Evolutionary conservation across 2,329 filamentous ascomycete genomes (phyloP), one percentile per base, ranked within the genome.

Genomic region (Microcyclospora tardicrescens): DNA sequence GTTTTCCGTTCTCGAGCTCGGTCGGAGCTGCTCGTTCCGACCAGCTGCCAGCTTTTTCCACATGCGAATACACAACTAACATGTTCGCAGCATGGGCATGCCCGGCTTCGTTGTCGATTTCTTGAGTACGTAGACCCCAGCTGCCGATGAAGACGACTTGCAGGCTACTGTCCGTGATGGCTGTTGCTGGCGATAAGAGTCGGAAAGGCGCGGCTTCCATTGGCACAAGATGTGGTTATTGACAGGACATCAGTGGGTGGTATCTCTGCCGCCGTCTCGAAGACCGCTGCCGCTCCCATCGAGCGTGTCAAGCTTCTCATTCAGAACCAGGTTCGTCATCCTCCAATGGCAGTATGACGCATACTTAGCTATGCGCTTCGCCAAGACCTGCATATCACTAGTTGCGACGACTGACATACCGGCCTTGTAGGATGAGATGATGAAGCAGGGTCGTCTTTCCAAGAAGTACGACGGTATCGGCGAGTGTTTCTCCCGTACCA

Each of bases 261-360:
- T 95, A 82, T 98, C 59, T 95, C 91, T 65, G 91, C 91, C 71
- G 91, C 91, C 71, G 87, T 98, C 81, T 98, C 91, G 68, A 98
- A 98, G 86, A 98, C 91, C 58, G 91, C 91, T 64, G 91, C 91
- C 66, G 91, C 91, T 73, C 91, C 91, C 72, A 98, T 98, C 61
- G 91, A 98, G 87, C 91, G 91, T 86, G 82, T 98, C 74, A 98
- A 98, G 87, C 91, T 98, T 66, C 84, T 98, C 65, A 93, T 98
- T 75, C 91, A 98, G 79, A 98, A 98, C 77, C 91, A 98, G 83
- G 87, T 94, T 79, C 56, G 85, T 75, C 30, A 24, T 35, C 24
- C 12, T 38, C 27, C 19, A 34, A 34, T 37, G 38, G 32, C 30
- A 5, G 30, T 15, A 10, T 32, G 16, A 35, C 34, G n/a, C 42